These are phyloP conservation scores for Globisporangium spinosum DNA, from an alignment of 352 stramenopile genomes.

Conservation along the genomic window DNA sequence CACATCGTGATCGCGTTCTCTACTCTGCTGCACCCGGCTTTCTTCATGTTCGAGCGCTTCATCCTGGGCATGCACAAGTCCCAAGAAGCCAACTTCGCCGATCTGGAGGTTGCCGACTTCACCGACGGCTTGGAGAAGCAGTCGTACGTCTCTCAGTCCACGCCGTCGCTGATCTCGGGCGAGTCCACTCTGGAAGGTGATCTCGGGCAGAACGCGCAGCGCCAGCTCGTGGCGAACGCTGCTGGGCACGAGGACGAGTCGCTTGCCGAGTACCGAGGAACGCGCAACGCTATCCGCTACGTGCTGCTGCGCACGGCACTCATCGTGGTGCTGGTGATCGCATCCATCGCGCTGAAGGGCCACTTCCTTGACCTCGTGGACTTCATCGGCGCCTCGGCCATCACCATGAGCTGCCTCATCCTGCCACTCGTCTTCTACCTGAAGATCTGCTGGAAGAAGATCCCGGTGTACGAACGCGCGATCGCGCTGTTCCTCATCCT, in stretches of 20 bases:
- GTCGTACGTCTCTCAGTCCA: constrained; percentile 10
- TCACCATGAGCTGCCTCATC: constrained; percentile 27
- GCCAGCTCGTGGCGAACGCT: background rate
- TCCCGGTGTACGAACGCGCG: constrained; percentile 24
- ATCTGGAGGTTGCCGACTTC: constrained; percentile 5
- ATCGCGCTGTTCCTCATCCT: constrained; percentile 22
- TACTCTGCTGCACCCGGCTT: constrained; percentile 38
- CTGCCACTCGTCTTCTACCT: constrained; percentile 32
- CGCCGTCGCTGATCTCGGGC: constrained; percentile 15
- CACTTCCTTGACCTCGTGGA: constrained; percentile 25
- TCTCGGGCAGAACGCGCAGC: constrained; percentile 15
- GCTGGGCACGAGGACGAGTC: constrained; percentile 6
- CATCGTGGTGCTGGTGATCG: constrained; percentile 22
- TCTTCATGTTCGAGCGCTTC: constrained; percentile 45
- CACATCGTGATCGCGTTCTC: constrained; percentile 51
- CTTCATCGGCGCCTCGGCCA: constrained; percentile 26
- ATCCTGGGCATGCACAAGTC: constrained; percentile 40
- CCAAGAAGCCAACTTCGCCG: background rate
- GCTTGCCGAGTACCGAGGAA: constrained; percentile 16
- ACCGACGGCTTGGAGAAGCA: constrained; percentile 4
- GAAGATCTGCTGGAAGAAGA: constrained; percentile 24
- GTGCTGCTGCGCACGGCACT: constrained; percentile 22
- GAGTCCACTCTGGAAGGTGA: constrained; percentile 16
- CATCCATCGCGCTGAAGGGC: constrained; percentile 17
- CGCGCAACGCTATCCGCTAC: constrained; percentile 17